Base-by-base conservation (phyloP, 352 stramenopile species). In the Sclerospora graminicola region DNA sequence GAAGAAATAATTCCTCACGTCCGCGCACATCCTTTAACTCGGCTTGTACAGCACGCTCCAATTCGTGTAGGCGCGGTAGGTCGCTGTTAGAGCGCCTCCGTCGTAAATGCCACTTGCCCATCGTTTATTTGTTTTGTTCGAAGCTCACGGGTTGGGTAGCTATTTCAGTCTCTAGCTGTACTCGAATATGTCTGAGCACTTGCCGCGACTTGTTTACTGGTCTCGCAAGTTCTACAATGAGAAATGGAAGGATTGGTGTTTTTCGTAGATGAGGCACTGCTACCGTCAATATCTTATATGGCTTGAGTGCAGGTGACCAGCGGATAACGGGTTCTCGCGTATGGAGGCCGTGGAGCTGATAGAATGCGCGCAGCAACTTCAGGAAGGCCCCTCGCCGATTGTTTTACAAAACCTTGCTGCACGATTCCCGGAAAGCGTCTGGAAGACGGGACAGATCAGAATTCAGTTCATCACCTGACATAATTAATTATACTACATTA, bases 1-100 rank as follows among this genome's bases (percentile, higher is more conserved):
- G 76, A 50, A 91, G 52, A 40, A 91, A 91, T n/a, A 86, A 58
- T 30, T 89, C 72, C 45, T 88, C 76, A 26, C 73, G 68, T 7
- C 76, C 76, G 14, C 66, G 51, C 14, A 81, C 55, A 44, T 63
- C 65, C 36, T 59, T 41, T 19, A 90, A 58, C 54, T 90, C 79
- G 42, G 66, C 63, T 59, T 75, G 61, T 32, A 88, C 75, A 11
- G 78, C 79, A 32, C 66, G 48, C 53, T 86, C 71, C 8, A 90
- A 70, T 33, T 79, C 73, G 34, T 77, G 57, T 30, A 90, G 53
- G 14, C 59, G 57, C 28, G 79, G 76, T n/a, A 88, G 51, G 21
- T 85, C 73, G 32, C 35, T 57, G 11, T 75, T 62, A 18, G 56
- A 60, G 8, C 69, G 63, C n/a, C 46, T 40, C 35, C 63, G 49